These are phyloP conservation scores for Pterothamnion heteromorphum DNA, from an alignment of 31 red algal species.

Conservation along the genomic window DNA sequence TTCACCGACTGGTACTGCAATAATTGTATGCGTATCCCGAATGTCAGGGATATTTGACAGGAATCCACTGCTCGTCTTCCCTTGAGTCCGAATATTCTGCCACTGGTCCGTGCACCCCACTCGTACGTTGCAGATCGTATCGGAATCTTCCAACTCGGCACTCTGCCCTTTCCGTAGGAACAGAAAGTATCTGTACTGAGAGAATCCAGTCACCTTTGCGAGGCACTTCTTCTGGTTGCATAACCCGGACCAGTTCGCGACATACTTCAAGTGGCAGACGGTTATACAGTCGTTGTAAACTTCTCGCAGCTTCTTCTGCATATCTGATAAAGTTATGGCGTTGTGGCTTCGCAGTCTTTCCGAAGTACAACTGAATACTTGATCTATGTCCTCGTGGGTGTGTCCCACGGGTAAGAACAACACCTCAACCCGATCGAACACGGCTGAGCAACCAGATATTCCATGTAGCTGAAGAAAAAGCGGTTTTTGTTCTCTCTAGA, in stretches of 20 bases:
- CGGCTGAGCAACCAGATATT: neutral
- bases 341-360: neutral
- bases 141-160: neutral
- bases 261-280: neutral
- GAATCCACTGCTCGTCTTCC: neutral
- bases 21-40: neutral
- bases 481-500: neutral
- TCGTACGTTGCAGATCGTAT: neutral
- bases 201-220: neutral
- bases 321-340: neutral
- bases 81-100: neutral
- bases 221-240: neutral
- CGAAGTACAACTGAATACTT: neutral
- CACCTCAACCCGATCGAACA: neutral
- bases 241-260: neutral
- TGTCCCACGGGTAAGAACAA: neutral
- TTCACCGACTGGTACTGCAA: neutral
- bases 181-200: neutral
- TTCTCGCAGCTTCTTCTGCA: neutral
- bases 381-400: too few relatives aligned
- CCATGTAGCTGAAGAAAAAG: neutral
- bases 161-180: neutral
- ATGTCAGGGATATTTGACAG: neutral
- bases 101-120: neutral
- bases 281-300: neutral